Percentiles rank a stretch among this genome's conserved stretches.
Conservation (phyloP, 1,284 basidiomycete genomes). For the Microbotryomycetes sp. region DNA sequence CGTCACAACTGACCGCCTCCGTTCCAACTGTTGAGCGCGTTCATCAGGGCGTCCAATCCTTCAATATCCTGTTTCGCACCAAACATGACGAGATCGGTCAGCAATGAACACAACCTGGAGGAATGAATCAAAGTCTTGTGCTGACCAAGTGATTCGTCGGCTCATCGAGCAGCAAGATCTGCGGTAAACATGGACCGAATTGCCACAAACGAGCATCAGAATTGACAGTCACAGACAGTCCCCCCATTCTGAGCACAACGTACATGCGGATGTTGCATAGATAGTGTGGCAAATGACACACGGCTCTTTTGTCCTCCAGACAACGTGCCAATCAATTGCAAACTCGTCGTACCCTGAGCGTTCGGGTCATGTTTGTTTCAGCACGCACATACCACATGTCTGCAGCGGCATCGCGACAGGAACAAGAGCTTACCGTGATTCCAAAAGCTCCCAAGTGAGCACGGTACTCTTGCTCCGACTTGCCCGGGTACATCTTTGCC, state of each 20-base stretch:
- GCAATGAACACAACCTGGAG: slow-evolving; percentile 46
- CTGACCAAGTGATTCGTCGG: slow-evolving; percentile 86
- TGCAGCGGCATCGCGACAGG: slow-evolving; percentile 1
- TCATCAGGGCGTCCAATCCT: slow-evolving; percentile 91
- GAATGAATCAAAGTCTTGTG: slow-evolving; percentile 59
- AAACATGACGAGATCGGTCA: too few species aligned
- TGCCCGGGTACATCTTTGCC: slow-evolving; percentile 83
- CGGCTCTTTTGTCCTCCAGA: slow-evolving; percentile 90
- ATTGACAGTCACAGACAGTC: neutral
- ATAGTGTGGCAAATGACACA: slow-evolving; percentile 90
- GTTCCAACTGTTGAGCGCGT: slow-evolving; percentile 79
- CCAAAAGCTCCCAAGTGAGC: slow-evolving; percentile 95
- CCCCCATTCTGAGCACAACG: neutral
- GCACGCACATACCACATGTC: neutral
- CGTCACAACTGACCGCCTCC: slow-evolving; percentile 73
- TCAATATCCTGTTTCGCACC: slow-evolving; percentile 30
- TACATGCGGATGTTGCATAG: slow-evolving; percentile 56
- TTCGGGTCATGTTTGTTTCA: neutral
- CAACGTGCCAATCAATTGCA: slow-evolving; percentile 73
- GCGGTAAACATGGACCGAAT: slow-evolving; percentile 36
- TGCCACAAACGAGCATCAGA: too few species aligned
- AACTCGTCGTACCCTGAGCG: slow-evolving; percentile 44
- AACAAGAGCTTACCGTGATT: slow-evolving; percentile 60
- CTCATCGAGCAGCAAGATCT: slow-evolving; percentile 81
- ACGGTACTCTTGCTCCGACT: slow-evolving; percentile 94